Evolutionary conservation across 2,329 filamentous ascomycete species (phyloP).

Genomic region (Rhynchosporium graminicola): DNA sequence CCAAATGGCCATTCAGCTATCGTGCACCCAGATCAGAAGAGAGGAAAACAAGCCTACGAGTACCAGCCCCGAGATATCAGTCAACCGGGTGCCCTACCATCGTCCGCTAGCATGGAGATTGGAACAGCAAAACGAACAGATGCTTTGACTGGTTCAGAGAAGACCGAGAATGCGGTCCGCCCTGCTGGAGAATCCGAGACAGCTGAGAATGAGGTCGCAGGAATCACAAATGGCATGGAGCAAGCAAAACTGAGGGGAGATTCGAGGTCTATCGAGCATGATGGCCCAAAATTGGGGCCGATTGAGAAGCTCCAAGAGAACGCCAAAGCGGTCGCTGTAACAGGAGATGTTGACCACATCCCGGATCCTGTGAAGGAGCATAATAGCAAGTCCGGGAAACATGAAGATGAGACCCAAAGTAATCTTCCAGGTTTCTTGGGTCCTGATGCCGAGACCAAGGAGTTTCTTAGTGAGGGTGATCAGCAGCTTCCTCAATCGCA

Average conservation of each 20-base stretch:
- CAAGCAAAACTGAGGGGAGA: constrained; percentile 18
- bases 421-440: constrained; percentile 19
- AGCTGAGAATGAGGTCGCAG: constrained; percentile 5
- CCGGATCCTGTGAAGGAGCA: constrained; percentile 17
- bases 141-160: constrained; percentile 26
- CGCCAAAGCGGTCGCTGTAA: constrained; percentile 28
- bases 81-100: constrained; percentile 18
- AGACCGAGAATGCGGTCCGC: constrained; percentile 25
- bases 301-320: constrained; percentile 31
- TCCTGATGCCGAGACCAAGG: constrained; percentile 27
- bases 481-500: constrained; percentile 29
- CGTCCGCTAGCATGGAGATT: neutral
- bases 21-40: constrained; percentile 24
- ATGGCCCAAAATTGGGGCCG: constrained; percentile 24
- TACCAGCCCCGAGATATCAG: constrained; percentile 28
- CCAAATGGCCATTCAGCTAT: constrained; percentile 36
- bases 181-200: constrained; percentile 14
- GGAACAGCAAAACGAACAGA: constrained; percentile 4
- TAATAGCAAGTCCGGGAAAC: neutral
- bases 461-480: constrained; percentile 37
- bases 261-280: constrained; percentile 17
- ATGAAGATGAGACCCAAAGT: neutral
- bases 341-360: constrained; percentile 35
- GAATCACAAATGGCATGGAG: constrained; percentile 14
- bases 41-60: constrained; percentile 26